These are phyloP conservation scores for Fonsecaea pedrosoi DNA, from an alignment of 2,329 filamentous ascomycete species.

Conservation along the genomic window DNA sequence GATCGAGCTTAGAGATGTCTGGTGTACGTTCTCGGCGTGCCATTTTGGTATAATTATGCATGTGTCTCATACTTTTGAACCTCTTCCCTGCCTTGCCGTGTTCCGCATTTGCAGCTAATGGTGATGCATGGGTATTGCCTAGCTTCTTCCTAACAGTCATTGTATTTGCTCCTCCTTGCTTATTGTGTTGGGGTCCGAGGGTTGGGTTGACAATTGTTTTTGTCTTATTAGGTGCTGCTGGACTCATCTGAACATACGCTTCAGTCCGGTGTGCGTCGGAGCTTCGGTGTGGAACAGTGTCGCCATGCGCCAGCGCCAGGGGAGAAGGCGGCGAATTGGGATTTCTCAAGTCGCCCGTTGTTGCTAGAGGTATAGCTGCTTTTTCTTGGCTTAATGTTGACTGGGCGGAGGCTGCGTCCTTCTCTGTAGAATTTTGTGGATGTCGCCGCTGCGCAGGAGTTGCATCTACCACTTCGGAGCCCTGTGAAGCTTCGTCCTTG, in stretches of 20 bases:
- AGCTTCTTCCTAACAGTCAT: not conserved
- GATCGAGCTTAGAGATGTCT: slow-evolving; percentile 25
- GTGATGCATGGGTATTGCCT: not conserved
- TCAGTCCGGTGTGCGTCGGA: not conserved
- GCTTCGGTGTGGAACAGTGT: not conserved
- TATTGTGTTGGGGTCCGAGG: not conserved
- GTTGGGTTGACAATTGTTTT: not conserved
- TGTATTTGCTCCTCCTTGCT: not conserved
- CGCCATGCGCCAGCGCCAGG: not conserved
- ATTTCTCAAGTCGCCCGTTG: not conserved
- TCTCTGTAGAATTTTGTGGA: not conserved
- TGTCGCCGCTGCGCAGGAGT: not conserved
- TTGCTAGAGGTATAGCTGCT: not conserved
- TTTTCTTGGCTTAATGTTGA: not conserved
- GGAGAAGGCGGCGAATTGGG: not conserved
- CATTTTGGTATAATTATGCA: slow-evolving; percentile 34
- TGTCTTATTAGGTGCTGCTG: not conserved
- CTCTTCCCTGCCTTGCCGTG: slow-evolving; percentile 21
- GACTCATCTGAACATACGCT: not conserved
- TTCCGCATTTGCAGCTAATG: not conserved
- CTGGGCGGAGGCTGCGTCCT: not conserved
- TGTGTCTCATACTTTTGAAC: slow-evolving; percentile 35
- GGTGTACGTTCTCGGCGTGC: slow-evolving; percentile 29
- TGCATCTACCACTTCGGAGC: not conserved
- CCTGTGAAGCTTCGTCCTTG: not conserved